These are phyloP conservation scores for Suhomyces wounanorum DNA, from an alignment of 1,139 yeast species.

Conservation along the genomic window DNA sequence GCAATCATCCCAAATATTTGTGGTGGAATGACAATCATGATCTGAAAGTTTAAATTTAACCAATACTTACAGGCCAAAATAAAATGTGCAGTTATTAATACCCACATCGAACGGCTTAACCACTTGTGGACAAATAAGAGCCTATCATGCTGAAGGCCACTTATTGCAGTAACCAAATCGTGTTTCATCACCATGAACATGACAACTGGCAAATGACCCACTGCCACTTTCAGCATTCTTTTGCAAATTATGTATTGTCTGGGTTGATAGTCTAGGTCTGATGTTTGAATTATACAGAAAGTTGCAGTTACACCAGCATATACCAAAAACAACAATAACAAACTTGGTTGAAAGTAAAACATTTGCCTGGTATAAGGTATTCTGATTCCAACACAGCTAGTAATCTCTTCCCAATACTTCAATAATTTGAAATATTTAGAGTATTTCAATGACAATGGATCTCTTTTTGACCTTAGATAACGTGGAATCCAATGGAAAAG, in stretches of 20 bases:
- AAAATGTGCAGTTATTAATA: constrained; percentile 40
- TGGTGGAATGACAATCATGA: constrained; percentile 51
- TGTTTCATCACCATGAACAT: constrained; percentile 41
- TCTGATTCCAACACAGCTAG: constrained; percentile 25
- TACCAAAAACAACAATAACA: constrained; percentile 28
- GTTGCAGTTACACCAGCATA: constrained; percentile 33
- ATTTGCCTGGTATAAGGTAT: constrained; percentile 20
- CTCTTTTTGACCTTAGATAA: constrained; percentile 19
- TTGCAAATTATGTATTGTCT: constrained; percentile 43
- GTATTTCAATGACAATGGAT: constrained; percentile 11
- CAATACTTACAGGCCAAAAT: constrained; percentile 39
- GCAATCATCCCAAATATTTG: constrained; percentile 54
- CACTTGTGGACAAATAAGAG: constrained; percentile 44
- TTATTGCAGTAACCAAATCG: constrained; percentile 40
- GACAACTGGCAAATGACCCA: constrained; percentile 45
- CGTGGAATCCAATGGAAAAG: constrained; percentile 46
- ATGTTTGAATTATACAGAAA: constrained; percentile 32
- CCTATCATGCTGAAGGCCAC: constrained; percentile 48
- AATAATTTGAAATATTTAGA: constrained; percentile 27
- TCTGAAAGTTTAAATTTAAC: constrained; percentile 38
- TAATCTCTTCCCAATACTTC: constrained; percentile 32
- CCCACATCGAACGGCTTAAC: constrained; percentile 45
- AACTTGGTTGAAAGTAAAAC: constrained; percentile 45
- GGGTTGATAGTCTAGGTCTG: constrained; percentile 43
- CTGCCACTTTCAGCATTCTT: constrained; percentile 43